Percentiles rank a stretch among this genome's conserved stretches.
phyloP scores from a whole-genome alignment of 331 rosid genomes.

The Pyracantha coccinea region DNA sequence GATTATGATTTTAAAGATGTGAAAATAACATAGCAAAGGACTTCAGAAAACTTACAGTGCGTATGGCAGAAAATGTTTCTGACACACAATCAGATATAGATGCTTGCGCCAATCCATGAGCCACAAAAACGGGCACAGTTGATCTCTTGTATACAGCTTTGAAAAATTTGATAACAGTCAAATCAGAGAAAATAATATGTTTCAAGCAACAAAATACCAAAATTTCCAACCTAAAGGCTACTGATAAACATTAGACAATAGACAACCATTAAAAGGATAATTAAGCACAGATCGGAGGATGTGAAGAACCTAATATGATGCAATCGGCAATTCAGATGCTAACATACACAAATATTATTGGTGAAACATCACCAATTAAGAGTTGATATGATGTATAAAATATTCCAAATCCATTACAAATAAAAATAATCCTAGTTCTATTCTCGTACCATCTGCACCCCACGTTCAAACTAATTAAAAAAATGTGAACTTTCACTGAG shows the following conservation, averaged over 20 bases:
- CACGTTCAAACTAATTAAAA: not conserved
- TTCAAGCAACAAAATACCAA: not conserved
- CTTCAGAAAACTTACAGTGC: conserved; percentile 63
- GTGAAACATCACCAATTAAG: not conserved
- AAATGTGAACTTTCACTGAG: not conserved
- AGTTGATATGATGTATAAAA: not conserved
- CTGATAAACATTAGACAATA: not conserved
- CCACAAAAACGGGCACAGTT: conserved; percentile 74
- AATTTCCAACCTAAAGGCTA: not conserved
- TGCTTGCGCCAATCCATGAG: conserved; percentile 90
- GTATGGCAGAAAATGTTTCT: conserved; percentile 95
- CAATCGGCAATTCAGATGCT: not conserved
- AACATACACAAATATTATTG: not conserved
- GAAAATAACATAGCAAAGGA: not conserved
- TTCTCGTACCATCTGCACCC: not conserved
- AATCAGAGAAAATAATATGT: conserved; percentile 13
- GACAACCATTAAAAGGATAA: not conserved
- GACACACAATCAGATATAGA: conserved; percentile 80
- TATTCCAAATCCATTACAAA: not conserved
- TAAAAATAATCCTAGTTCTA: not conserved
- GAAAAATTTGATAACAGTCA: conserved; percentile 29
- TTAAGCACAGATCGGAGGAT: not conserved
- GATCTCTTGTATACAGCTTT: conserved; percentile 92
- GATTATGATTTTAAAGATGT: not conserved
- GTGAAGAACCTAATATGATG: not conserved